phyloP scores from a whole-genome alignment of 495 filamentous ascomycete species.

The Niebla homalea region DNA sequence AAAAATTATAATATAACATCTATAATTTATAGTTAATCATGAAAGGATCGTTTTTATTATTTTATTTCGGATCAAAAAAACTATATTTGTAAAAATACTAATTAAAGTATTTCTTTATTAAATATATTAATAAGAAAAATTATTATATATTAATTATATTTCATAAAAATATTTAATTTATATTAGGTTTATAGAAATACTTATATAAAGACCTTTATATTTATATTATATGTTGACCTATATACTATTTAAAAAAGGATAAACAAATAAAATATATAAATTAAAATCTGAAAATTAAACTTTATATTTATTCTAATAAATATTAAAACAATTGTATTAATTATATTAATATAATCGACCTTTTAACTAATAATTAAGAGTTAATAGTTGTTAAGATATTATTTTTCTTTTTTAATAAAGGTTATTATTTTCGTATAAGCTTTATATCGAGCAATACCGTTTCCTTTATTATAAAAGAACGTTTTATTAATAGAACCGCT shows the following conservation, averaged over 20 bases:
- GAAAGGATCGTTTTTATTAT: not conserved
- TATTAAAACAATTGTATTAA: conserved; percentile 19
- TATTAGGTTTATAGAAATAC: conserved; percentile 11
- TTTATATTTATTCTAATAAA: conserved; percentile 14
- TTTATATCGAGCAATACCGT: conserved; percentile 1
- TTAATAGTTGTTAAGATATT: not conserved
- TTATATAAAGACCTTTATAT: conserved; percentile 9
- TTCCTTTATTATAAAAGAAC: not conserved
- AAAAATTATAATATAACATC: not conserved
- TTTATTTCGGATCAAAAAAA: not conserved
- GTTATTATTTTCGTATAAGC: conserved; percentile 10
- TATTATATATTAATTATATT: too few relatives aligned
- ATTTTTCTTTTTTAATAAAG: conserved; percentile 15
- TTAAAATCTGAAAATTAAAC: conserved; percentile 14
- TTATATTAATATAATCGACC: conserved; percentile 11
- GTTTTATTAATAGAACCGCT: not conserved
- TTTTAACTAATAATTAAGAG: conserved; percentile 3
- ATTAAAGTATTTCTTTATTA: conserved; percentile 5
- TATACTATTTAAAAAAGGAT: conserved; percentile 19
- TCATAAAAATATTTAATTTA: conserved; percentile 7
- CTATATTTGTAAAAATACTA: conserved; percentile 1
- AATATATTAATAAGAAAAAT: not conserved
- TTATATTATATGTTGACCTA: conserved; percentile 14
- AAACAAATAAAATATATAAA: conserved; percentile 19
- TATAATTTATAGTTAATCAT: not conserved